These are phyloP conservation scores for Croton laevigatus DNA, from an alignment of 441 rosid genomes.

Conservation along the genomic window DNA sequence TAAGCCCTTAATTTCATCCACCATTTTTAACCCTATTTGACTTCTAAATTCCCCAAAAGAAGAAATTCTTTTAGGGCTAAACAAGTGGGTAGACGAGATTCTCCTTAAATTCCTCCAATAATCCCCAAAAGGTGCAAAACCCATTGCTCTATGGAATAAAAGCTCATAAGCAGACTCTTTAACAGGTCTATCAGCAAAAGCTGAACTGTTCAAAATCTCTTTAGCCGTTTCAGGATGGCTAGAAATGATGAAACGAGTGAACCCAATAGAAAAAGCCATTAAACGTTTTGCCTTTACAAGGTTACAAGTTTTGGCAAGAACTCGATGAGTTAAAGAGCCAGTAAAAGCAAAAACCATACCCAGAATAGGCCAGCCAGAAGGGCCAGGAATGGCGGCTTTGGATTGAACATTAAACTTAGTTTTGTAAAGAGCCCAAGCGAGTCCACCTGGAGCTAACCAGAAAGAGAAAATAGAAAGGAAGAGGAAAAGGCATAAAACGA, in stretches of 20 bases:
- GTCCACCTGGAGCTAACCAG: conserved; percentile 61
- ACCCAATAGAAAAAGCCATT: conserved; percentile 76
- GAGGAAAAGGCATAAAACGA: conserved; percentile 28
- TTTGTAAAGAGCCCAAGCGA: conserved; percentile 66
- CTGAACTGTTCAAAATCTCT: conserved; percentile 63
- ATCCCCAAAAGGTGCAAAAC: conserved; percentile 72
- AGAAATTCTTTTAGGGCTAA: conserved; percentile 58
- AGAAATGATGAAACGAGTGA: conserved; percentile 60
- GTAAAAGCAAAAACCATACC: conserved; percentile 48
- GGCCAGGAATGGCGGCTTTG: conserved; percentile 52
- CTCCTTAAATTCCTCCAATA: conserved; percentile 77
- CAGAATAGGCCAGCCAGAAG: conserved; percentile 52
- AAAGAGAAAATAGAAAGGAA: conserved; percentile 37
- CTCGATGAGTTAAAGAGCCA: conserved; percentile 47
- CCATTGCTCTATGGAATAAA: conserved; percentile 76
- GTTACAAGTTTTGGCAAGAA: conserved; percentile 38
- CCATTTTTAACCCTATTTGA: conserved; percentile 48
- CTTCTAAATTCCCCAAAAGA: conserved; percentile 40
- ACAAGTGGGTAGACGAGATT: conserved; percentile 68
- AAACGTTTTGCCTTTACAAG: conserved; percentile 39
- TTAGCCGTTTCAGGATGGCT: conserved; percentile 62
- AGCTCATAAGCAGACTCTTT: conserved; percentile 83
- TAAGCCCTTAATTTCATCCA: conserved; percentile 34
- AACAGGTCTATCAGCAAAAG: conserved; percentile 70
- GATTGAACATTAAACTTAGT: conserved; percentile 25